Evolutionary conservation across 1,139 yeast species (phyloP).

Genomic region (Chernovozyma aurita): DNA sequence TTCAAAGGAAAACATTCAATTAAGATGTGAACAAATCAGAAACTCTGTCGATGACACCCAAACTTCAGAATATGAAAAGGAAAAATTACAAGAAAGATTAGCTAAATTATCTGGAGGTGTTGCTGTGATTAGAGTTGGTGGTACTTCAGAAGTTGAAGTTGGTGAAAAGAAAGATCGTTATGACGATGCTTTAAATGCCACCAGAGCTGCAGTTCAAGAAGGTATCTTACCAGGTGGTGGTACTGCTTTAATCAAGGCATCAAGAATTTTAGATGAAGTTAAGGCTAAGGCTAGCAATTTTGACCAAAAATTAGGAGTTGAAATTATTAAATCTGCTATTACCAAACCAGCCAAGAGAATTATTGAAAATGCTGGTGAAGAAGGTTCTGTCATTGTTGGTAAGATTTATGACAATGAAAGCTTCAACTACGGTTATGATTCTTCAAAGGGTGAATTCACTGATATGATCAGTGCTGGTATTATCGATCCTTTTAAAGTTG

Average conservation of each 20-base stretch:
- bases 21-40: constrained; percentile 96
- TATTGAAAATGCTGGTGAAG: constrained; percentile 98
- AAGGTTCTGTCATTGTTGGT: constrained; percentile 96
- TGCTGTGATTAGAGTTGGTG: constrained; percentile 98
- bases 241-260: constrained; percentile 95
- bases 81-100: constrained; percentile 95
- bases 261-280: constrained; percentile 72
- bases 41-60: constrained; percentile 64
- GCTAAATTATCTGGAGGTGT: constrained; percentile 99
- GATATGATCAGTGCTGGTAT: constrained; percentile 98
- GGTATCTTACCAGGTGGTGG: constrained; percentile 99
- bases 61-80: constrained; percentile 94
- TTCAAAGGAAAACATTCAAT: constrained; percentile 76
- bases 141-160: constrained; percentile 96
- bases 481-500: constrained; percentile 99
- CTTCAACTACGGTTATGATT: constrained; percentile 91
- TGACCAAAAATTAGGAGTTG: constrained; percentile 97
- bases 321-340: constrained; percentile 91
- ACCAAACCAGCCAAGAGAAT: constrained; percentile 96
- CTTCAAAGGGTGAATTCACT: constrained; percentile 89
- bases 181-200: constrained; percentile 98
- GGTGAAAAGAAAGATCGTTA: constrained; percentile 99
- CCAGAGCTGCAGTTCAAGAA: constrained; percentile 99
- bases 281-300: constrained; percentile 73
- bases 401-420: constrained; percentile 84